Conservation (phyloP, 164 flowering plant species). For the Aristolochia fimbriata region DNA sequence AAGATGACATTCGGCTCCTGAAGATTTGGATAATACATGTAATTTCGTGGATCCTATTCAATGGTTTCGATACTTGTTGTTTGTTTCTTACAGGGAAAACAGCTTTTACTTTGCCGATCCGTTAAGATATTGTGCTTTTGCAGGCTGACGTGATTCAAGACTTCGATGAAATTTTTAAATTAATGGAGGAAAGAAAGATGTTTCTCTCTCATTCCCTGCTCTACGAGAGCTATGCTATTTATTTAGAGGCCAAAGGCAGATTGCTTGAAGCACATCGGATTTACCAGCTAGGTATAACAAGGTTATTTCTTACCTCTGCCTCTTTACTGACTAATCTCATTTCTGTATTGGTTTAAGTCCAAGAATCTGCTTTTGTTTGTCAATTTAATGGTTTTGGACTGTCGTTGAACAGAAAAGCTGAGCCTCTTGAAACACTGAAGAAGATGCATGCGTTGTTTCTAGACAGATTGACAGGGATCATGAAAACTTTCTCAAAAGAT, state of each 20-base stretch:
- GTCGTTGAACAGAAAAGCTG: conserved; percentile 47
- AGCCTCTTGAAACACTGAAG: conserved; percentile 56
- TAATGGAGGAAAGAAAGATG: conserved; percentile 43
- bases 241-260: conserved; percentile 60
- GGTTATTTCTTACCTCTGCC: conserved; percentile 25
- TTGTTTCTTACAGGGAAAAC: too few species aligned
- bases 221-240: conserved; percentile 56
- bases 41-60: conserved; percentile 7
- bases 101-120: not conserved
- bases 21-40: conserved; percentile 81
- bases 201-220: conserved; percentile 39
- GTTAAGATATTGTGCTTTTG: not conserved
- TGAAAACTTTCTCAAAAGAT: conserved; percentile 41
- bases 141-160: conserved; percentile 60
- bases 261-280: conserved; percentile 48
- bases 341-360: too few species aligned
- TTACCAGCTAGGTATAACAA: conserved; percentile 61
- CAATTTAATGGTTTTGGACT: not conserved
- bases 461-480: conserved; percentile 38
- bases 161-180: conserved; percentile 35
- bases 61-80: not conserved
- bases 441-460: conserved; percentile 43
- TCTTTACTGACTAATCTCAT: too few species aligned
- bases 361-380: too few species aligned
- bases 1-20: conserved; percentile 70